Evolutionary conservation across 2,329 filamentous ascomycete species (phyloP).

Genomic region (Xylaria sp.): DNA sequence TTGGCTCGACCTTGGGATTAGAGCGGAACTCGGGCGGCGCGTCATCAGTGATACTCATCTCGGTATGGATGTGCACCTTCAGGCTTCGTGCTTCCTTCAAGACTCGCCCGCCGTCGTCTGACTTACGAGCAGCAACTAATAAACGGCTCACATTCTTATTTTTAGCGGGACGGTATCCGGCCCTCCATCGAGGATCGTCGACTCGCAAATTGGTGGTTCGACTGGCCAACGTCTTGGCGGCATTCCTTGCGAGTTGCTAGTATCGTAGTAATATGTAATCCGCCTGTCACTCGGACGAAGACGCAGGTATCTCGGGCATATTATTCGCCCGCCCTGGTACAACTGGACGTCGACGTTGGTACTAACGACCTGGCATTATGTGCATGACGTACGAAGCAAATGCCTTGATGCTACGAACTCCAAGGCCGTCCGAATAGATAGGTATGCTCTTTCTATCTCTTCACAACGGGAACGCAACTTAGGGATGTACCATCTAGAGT

Average conservation of each 20-base stretch:
- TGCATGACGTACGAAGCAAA: background rate
- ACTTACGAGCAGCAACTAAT: background rate
- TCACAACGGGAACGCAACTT: background rate
- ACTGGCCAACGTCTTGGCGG: background rate
- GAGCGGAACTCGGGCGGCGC: conserved; percentile 13
- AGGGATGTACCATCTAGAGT: background rate
- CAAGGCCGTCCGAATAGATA: background rate
- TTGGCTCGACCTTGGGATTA: conserved; percentile 13
- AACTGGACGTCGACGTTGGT: background rate
- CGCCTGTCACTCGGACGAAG: background rate
- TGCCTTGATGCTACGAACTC: too few relatives aligned
- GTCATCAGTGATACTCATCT: conserved; percentile 11
- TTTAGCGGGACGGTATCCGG: background rate
- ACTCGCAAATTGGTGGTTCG: background rate
- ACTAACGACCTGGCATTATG: background rate
- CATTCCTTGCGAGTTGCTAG: background rate
- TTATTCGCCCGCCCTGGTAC: background rate
- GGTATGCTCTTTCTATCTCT: too few relatives aligned
- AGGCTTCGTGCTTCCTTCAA: background rate
- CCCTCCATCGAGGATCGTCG: background rate
- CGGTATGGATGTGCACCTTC: background rate
- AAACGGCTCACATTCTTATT: background rate
- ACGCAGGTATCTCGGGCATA: background rate
- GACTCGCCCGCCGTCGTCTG: conserved; percentile 4
- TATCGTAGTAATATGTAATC: background rate